Base-by-base conservation (phyloP, 228 moss, liverwort and hornwort species). In the Sphagnum magellanicum region DNA sequence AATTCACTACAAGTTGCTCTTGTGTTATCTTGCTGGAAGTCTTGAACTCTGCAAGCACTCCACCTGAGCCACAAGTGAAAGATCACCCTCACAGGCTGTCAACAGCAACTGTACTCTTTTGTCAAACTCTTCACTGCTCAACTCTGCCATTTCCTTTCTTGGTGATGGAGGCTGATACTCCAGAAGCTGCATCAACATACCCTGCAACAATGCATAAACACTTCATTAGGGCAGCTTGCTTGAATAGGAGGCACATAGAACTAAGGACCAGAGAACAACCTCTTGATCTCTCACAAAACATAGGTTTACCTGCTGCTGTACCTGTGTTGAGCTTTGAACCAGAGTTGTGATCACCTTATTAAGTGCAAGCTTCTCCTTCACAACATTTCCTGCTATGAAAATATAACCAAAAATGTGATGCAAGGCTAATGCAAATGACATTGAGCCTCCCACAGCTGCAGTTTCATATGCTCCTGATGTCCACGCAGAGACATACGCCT, bases 381-480 rank as follows among this genome's bases (percentile, higher is more conserved):
- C 74, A 53, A 61, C 3, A 49, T 68, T 77, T 52, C 65, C 68
- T n/a, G 71, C 74, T 51, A 67, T 76, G 77, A 92, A 94, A 47
- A 98, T 70, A 70, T 75, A 88, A 6, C 79, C 87, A 62, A 81
- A 82, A 70, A 94, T 81, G 61, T 98, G 94, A 80, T 98, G 94
- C 53, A 88, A 52, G 55, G 79, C 89, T 16, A 94, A 46, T 5
- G 81, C 76, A 70, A 88, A 94, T 0, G 94, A 71, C 51, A 94
- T 69, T 49, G 90, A 83, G 17, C 80, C 66, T 67, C 81, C 75
- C 6, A 76, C 83, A 1, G 75, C 86, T 74, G 86, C 87, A 66
- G 75, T 81, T 16, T 88, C 86, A 0, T 94, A 82, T 64, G 83
- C 80, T 70, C 92, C 98, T 15, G 89, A 87, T 50, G 84, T 76